Percentiles rank a stretch among this genome's conserved stretches.
phyloP scores from a whole-genome alignment of 148 eudicot species.

The Silene conica region DNA sequence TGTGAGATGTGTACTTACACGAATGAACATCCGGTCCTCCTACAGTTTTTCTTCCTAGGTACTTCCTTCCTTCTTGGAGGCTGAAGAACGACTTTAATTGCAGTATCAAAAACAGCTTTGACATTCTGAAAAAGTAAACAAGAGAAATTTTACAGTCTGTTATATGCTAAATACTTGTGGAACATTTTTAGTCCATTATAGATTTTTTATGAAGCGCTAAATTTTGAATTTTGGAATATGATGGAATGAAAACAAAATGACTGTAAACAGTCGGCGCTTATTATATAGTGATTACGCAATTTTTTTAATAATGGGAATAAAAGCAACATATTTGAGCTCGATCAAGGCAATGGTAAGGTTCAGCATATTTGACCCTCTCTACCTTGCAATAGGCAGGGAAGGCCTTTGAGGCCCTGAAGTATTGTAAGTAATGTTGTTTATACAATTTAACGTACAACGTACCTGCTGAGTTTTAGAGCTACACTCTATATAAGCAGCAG shows the following conservation, averaged over 20 bases:
- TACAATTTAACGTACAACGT: slow-evolving; percentile 30
- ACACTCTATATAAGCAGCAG: slow-evolving; percentile 94
- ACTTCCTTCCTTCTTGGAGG: slow-evolving; percentile 87
- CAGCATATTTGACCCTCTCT: background rate
- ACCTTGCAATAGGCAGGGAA: background rate
- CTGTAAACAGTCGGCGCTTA: background rate
- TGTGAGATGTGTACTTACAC: slow-evolving; percentile 47
- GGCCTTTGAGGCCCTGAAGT: background rate
- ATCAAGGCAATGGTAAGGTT: background rate
- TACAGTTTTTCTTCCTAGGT: slow-evolving; percentile 48
- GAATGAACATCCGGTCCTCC: slow-evolving; percentile 69
- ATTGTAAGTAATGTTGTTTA: background rate
- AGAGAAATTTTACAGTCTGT: background rate
- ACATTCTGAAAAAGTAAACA: slow-evolving; percentile 56
- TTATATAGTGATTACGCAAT: background rate
- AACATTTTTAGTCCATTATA: background rate
- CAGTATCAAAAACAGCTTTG: slow-evolving; percentile 80
- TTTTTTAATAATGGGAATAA: background rate
- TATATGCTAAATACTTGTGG: background rate
- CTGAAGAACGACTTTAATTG: slow-evolving; percentile 93
- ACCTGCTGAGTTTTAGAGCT: slow-evolving; percentile 99
- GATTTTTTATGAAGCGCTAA: background rate
- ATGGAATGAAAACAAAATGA: background rate
- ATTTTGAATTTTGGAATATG: background rate
- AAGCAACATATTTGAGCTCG: background rate